These are phyloP conservation scores for Ustilaginoidea virens DNA, from an alignment of 2,329 filamentous ascomycete species.

Conservation along the genomic window DNA sequence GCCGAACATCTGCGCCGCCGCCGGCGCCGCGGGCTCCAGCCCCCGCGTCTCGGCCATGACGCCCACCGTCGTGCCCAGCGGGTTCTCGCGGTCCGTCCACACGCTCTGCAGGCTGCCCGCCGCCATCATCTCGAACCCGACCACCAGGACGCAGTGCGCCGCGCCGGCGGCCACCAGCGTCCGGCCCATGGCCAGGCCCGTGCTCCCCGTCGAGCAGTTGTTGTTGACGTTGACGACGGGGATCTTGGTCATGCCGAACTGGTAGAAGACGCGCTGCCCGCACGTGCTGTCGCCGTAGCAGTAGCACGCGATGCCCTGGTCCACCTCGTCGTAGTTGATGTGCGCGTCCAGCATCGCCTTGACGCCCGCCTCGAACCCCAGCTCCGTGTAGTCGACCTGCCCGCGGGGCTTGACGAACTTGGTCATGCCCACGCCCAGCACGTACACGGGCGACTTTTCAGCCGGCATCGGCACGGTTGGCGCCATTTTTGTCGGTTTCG, in stretches of 20 bases:
- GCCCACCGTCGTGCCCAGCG: constrained; percentile 52
- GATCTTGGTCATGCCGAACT: constrained; percentile 94
- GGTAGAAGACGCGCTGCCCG: constrained; percentile 94
- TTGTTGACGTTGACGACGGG: constrained; percentile 98
- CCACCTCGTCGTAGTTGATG: constrained; percentile 92
- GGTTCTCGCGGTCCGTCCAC: constrained; percentile 75
- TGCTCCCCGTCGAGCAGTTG: constrained; percentile 94
- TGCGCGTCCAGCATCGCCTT: constrained; percentile 77
- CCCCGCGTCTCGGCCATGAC: constrained; percentile 80
- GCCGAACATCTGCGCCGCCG: constrained; percentile 85
- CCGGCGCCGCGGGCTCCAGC: constrained; percentile 65
- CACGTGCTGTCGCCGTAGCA: constrained; percentile 93
- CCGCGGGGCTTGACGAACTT: constrained; percentile 96
- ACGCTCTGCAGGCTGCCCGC: constrained; percentile 70
- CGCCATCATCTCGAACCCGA: constrained; percentile 98
- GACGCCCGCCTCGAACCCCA: constrained; percentile 82
- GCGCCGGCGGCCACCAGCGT: constrained; percentile 66
- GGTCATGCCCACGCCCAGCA: constrained; percentile 96
- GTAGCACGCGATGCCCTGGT: constrained; percentile 92
- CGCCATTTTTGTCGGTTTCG: constrained; percentile 25
- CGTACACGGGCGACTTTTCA: constrained; percentile 53
- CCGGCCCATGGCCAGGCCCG: constrained; percentile 71
- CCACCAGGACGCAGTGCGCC: constrained; percentile 76
- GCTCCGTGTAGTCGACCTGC: constrained; percentile 87
- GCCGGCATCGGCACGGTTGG: too few species aligned